Base-by-base conservation (phyloP, 1,139 yeast genomes). In the Torulaspora globosa region DNA sequence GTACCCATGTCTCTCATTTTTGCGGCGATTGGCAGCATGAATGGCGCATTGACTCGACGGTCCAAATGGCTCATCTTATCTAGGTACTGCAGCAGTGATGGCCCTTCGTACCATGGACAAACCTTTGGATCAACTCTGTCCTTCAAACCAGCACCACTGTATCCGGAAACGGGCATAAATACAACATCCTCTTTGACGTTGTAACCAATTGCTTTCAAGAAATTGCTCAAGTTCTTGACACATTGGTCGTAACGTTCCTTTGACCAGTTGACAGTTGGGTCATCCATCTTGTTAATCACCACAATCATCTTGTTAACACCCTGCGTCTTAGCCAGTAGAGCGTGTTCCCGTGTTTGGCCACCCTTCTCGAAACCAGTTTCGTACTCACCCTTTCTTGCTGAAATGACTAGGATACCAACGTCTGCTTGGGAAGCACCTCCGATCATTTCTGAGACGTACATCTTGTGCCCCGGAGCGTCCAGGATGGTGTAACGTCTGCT, bases 351-450 rank as follows among this genome's bases (percentile, higher is more conserved):
- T 70, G 95, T 85, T 79, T 84, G 94, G 72, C 94, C 94, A 69
- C 85, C 92, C 76, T 83, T 84, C 68, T 90, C 85, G 76, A 85
- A 84, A 83, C 94, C 95, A 65, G 95, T 92, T 79, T 85, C 95
- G 78, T 84, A 85, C 77, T 85, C 95, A 84, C 95, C 95, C 69
- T 66, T 79, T 79, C 95, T 92, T 70, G 89, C 90, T 67, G 95
- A 90, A 70, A 85, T 85, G 69, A 85, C 85, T 70, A 85, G 82
- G 66, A 85, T 81, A 72, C 95, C 95, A 71, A 94, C 85, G 73
- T 85, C 95, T 67, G 95, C 95, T 78, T 85, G 99, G 35, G 98
- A 89, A 10, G 98, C 98, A 70, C 98, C 98, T 62, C 97, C 97
- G 75, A 94, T 94, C 98, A 92, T 92, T 70, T 90, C 95, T 47